Conservation (phyloP, 1,284 basidiomycete species). For the Apiotrichum gracile region DNA sequence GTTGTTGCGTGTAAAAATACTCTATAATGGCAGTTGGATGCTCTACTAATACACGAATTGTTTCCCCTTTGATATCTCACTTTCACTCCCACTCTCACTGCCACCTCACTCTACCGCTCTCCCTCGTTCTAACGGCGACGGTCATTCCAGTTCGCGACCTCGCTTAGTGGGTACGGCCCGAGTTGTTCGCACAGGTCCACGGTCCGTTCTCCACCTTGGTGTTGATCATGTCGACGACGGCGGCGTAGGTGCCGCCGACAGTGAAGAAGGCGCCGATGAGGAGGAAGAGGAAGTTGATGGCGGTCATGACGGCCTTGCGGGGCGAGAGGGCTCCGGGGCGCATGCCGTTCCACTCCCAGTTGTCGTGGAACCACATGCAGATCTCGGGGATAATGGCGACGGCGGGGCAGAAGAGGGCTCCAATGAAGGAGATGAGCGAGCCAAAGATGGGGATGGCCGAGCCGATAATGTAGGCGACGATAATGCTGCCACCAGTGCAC, state of each 20-base stretch:
- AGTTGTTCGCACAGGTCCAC: conserved; percentile 26
- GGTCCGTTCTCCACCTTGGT: conserved; percentile 13
- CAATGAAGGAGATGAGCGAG: conserved; percentile 27
- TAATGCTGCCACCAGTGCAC: conserved; percentile 13
- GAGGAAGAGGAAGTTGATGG: conserved; percentile 27
- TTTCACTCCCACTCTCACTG: neutral
- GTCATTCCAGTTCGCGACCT: no score
- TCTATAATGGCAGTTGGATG: neutral
- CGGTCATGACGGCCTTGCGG: conserved; percentile 9
- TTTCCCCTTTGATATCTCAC: neutral
- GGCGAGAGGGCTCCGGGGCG: conserved; percentile 11
- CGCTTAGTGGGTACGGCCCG: conserved; percentile 7
- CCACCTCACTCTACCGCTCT: neutral
- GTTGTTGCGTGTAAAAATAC: neutral
- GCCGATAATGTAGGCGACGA: conserved; percentile 27
- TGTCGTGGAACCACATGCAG: conserved; percentile 33
- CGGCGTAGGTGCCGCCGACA: conserved; percentile 29
- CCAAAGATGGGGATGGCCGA: conserved; percentile 21
- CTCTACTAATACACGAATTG: neutral
- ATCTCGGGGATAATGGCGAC: conserved; percentile 20
- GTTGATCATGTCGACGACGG: conserved; percentile 22
- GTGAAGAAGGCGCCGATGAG: conserved; percentile 22
- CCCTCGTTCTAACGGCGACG: neutral
- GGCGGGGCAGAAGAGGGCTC: conserved; percentile 22
- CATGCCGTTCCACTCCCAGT: conserved; percentile 7